Evolutionary conservation across 768 basidiomycete species (phyloP).

Genomic region (Lentinula lateritia): DNA sequence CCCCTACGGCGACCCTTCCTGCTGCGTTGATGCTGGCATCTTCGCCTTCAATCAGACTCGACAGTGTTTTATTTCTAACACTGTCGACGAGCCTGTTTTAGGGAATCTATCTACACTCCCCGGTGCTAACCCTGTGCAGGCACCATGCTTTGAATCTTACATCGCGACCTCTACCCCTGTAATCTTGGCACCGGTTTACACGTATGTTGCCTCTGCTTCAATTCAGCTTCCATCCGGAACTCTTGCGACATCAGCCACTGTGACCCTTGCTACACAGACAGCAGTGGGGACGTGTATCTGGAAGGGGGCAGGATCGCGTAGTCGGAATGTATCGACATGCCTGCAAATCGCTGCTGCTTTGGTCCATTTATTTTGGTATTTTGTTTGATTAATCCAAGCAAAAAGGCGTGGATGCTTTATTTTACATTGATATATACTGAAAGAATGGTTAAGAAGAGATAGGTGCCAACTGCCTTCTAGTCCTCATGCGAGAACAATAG

Average conservation of each 20-base stretch:
- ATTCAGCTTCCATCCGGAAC: not conserved
- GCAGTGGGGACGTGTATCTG: conserved; percentile 4
- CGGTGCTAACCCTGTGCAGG: conserved; percentile 12
- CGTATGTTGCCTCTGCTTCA: not conserved
- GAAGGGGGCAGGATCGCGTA: not conserved
- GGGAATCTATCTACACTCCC: conserved; percentile 10
- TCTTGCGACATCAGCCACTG: not conserved
- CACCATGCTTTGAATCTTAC: conserved; percentile 10
- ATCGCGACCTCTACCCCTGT: conserved; percentile 2
- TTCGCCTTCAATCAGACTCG: conserved; percentile 16
- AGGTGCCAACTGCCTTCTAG: no score
- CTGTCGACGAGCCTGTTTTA: conserved; percentile 15
- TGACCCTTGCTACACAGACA: not conserved
- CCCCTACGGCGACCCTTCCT: conserved; percentile 18
- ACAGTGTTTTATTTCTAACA: conserved; percentile 15
- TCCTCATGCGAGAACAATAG: no score
- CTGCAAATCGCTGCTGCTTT: not conserved
- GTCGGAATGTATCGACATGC: not conserved
- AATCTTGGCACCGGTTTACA: conserved; percentile 6
- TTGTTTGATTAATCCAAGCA: not conserved
- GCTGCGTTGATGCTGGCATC: conserved; percentile 16
- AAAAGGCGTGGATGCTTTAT: no score
- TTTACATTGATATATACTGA: no score
- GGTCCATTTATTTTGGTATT: not conserved
- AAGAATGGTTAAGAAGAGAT: no score